Base-by-base conservation (phyloP, 768 basidiomycete species). In the Podaxis carcinomalis region DNA sequence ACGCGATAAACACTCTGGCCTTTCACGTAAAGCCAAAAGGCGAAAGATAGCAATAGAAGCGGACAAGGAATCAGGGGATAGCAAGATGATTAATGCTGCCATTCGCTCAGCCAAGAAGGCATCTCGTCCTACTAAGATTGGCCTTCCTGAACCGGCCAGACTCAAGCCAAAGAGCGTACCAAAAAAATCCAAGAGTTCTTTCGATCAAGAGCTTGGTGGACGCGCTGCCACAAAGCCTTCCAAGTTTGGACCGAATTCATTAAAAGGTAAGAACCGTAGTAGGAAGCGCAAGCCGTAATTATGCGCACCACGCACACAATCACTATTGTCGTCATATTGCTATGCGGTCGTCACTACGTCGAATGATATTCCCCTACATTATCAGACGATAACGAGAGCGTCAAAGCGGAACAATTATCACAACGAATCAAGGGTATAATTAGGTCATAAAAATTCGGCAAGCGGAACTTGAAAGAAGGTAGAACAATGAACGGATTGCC, bases 41-140 rank as follows among this genome's bases (percentile, higher is more conserved):
- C 82, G 94, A 68, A 97, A 95, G 75, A 78, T 95, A 77, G 88
- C 89, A 5, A 79, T 84, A 72, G 91, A 95, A 69, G 87, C 88
- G 64, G 93, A 95, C 64, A 83, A 85, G 54, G 86, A 87, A 57
- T 59, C 75, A 3, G 83, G 80, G 14, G 84, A 86, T 57, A 75
- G 72, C 36, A 80, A 78, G 23, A 76, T 81, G 7, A 74, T 90
- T 49, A 79, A 82, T 42, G 89, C 90, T 14, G 88, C 94, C 0
- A 90, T 97, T 64, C 90, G 95, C 58, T 84, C 85, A 11, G 94
- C 91, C 9, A 98, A 98, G 76, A 95, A 89, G 74, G 80, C 86
- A 6, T 74, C 78, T 37, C 83, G 84, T 65, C 90, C 90, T 1
- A 74, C 74, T 9, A 97, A 92, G 79, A 93, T 95, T 64, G 88